A percentile compares a stretch with the other conserved stretches of the same genome.
Conservation (phyloP, 202 grass and related monocot genomes). For the Carex sylvatica region DNA sequence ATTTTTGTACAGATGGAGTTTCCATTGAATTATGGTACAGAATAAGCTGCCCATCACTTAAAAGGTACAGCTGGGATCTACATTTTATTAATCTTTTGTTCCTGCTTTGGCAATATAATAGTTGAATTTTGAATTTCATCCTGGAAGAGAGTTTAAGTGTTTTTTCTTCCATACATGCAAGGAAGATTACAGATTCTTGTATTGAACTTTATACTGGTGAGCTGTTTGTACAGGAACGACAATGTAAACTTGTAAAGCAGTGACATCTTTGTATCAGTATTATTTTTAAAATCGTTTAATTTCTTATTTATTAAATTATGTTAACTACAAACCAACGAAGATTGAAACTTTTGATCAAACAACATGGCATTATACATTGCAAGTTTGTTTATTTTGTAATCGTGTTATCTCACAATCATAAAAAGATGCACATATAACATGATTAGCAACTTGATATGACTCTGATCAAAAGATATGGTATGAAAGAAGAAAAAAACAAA, state of each 20-base stretch:
- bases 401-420: neutral
- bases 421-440: neutral
- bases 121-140: neutral
- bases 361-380: neutral
- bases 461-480: neutral
- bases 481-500: neutral
- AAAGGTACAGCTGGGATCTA: neutral
- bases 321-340: neutral
- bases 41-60: neutral
- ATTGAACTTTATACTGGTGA: neutral
- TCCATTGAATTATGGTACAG: neutral
- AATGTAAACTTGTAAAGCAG: neutral
- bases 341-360: neutral
- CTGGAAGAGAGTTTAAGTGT: neutral
- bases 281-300: neutral
- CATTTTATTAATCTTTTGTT: neutral
- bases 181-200: neutral
- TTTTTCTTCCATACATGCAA: neutral
- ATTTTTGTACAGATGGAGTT: neutral
- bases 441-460: neutral
- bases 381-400: neutral
- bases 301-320: neutral
- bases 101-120: neutral
- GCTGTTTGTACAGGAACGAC: conserved; percentile 7
- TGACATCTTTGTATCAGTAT: neutral